Evolutionary conservation across 306 rosid genomes (phyloP).

Genomic region (Trichosanthes truncata): DNA sequence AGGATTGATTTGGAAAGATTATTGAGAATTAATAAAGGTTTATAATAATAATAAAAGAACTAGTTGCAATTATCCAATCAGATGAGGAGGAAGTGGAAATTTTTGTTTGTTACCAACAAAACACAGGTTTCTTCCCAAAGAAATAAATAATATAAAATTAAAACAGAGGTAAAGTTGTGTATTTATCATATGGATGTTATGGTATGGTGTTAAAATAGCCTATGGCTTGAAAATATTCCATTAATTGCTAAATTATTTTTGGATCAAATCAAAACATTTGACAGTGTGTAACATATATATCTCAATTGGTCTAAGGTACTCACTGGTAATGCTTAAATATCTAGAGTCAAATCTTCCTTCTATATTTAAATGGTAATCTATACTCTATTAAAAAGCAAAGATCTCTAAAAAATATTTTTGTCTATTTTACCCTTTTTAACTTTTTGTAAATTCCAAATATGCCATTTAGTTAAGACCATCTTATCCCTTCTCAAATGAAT

Average conservation of each 20-base stretch:
- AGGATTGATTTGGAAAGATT: background rate
- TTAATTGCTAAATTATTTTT: background rate
- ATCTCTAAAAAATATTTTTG: no score
- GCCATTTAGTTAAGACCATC: no score
- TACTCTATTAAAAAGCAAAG: no score
- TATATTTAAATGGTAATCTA: no score
- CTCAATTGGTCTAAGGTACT: background rate
- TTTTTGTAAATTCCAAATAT: no score
- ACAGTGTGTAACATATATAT: background rate
- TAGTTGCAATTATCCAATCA: background rate
- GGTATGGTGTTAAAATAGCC: background rate
- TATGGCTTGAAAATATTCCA: background rate
- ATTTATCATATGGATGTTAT: background rate
- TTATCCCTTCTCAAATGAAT: no score
- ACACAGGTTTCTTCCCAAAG: background rate
- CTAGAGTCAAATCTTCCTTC: background rate
- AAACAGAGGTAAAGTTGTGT: background rate
- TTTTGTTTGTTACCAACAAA: background rate
- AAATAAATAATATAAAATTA: background rate
- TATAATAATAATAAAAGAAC: background rate
- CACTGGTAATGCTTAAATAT: background rate
- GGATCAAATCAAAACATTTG: background rate
- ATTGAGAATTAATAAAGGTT: background rate
- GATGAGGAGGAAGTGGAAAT: background rate
- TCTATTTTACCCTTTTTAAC: no score